Base-by-base conservation (phyloP, 129 eudicot species). In the Deinandra increscens region DNA sequence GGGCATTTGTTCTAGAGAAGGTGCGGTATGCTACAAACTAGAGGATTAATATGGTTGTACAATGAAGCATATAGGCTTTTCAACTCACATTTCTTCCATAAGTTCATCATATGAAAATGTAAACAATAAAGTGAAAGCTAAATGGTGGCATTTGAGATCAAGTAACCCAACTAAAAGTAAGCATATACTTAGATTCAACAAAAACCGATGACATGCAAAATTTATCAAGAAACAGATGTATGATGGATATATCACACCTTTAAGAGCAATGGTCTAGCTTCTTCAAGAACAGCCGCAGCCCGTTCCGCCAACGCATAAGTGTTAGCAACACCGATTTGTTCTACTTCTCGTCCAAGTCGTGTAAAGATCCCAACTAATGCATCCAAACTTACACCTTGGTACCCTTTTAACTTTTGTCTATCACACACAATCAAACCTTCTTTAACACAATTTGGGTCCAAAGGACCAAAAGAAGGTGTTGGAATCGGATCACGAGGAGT, bases 371-470 rank as follows among this genome's bases (percentile, higher is more conserved):
- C 96, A 78, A 88, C 89, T 70, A 91, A 80, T 17, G 81, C 97
- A 79, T 91, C 97, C 84, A 91, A 83, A 73, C 97, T 91, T 48
- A 91, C 96, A 68, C 97, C 97, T 81, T 88, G 91, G 51, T 70
- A 26, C 50, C 94, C 97, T 84, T 83, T 86, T 17, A 91, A 64
- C 84, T 66, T 88, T 73, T 91, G 86, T 60, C 91, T 81, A 74
- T 91, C 97, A 77, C 97, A 91, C 38, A 91, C 71, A 10, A 91
- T 91, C 58, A 86, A 69, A 44, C 97, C 95, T 79, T 91, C 94
- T 72, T 91, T 86, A 17, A 65, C 85, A 72, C 97, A 91, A 51
- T 78, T 82, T 1, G 87, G 66, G 37, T 91, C 89, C 74, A 91
- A 85, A 36, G 97, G 97, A 58, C 94, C 94, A 49, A 74, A 80